Evolutionary conservation across 2,329 filamentous ascomycete species (phyloP).

Genomic region (Penicillium sp.): DNA sequence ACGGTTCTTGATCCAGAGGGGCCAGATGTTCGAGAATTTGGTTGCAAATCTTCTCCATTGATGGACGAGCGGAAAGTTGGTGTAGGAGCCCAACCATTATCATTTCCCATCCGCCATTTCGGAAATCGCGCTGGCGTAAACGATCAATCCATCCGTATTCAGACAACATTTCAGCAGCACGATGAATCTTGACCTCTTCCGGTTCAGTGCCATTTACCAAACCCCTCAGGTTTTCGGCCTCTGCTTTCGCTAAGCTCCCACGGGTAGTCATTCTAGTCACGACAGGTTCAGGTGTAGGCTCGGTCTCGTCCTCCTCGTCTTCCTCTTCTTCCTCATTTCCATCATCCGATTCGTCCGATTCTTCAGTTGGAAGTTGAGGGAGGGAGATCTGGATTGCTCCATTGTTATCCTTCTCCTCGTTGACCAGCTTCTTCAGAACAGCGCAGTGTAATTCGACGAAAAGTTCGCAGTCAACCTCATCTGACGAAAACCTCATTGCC

Average conservation of each 20-base stretch:
- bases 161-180: constrained; percentile 74
- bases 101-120: constrained; percentile 86
- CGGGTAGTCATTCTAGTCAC: constrained; percentile 72
- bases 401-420: constrained; percentile 69
- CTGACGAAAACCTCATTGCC: constrained; percentile 77
- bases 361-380: constrained; percentile 74
- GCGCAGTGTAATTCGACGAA: constrained; percentile 92
- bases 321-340: constrained; percentile 62
- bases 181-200: constrained; percentile 45
- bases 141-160: constrained; percentile 84
- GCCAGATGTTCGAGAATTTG: constrained; percentile 80
- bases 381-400: constrained; percentile 80
- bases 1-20: constrained; percentile 76
- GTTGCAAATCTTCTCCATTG: constrained; percentile 74
- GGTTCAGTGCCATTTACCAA: constrained; percentile 58
- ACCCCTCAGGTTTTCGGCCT: constrained; percentile 70
- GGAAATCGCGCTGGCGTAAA: constrained; percentile 81
- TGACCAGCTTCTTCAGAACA: constrained; percentile 83
- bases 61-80: constrained; percentile 78
- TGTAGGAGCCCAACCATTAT: constrained; percentile 86
- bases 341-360: constrained; percentile 68
- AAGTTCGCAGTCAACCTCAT: constrained; percentile 77
- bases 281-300: constrained; percentile 68
- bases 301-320: constrained; percentile 50
- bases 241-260: constrained; percentile 82